Percentiles rank a stretch among this genome's conserved stretches.
Conservation (phyloP, 768 basidiomycete genomes). For the Podaxis sp. region DNA sequence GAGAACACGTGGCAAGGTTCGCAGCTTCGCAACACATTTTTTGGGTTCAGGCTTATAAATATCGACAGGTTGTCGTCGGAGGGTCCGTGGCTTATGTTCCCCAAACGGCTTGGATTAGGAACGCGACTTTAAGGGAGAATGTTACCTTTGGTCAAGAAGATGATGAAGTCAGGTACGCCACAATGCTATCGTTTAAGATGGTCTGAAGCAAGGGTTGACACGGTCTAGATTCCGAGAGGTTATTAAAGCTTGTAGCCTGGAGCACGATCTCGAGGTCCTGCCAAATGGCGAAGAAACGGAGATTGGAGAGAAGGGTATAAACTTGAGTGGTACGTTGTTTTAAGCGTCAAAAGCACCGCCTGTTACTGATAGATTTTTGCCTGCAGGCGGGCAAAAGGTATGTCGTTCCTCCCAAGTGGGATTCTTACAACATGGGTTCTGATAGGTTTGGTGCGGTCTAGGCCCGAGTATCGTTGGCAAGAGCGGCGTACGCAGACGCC, state of each 20-base stretch:
- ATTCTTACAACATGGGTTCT: neutral
- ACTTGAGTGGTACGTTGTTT: slow-evolving; percentile 50
- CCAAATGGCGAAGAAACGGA: slow-evolving; percentile 69
- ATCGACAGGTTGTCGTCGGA: neutral
- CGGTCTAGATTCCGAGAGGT: slow-evolving; percentile 47
- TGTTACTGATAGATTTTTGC: neutral
- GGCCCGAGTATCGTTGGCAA: slow-evolving; percentile 74
- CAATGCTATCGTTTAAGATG: neutral
- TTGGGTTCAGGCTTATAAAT: neutral
- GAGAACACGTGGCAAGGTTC: slow-evolving; percentile 53
- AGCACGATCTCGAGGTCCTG: slow-evolving; percentile 70
- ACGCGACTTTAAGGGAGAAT: slow-evolving; percentile 72
- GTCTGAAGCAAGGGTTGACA: neutral
- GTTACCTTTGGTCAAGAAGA: slow-evolving; percentile 70
- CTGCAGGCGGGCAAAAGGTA: slow-evolving; percentile 39
- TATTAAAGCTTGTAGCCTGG: slow-evolving; percentile 64
- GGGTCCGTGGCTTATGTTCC: slow-evolving; percentile 60
- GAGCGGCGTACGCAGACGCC: slow-evolving; percentile 72
- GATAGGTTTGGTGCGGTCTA: slow-evolving; percentile 23
- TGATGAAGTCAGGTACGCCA: slow-evolving; percentile 51
- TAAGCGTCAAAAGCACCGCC: no score
- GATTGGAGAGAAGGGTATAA: slow-evolving; percentile 79
- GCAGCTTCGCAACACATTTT: slow-evolving; percentile 5
- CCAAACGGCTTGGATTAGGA: slow-evolving; percentile 64
- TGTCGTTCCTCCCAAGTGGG: neutral